phyloP scores from a whole-genome alignment of 768 basidiomycete species.

The Lentinula detonsa region DNA sequence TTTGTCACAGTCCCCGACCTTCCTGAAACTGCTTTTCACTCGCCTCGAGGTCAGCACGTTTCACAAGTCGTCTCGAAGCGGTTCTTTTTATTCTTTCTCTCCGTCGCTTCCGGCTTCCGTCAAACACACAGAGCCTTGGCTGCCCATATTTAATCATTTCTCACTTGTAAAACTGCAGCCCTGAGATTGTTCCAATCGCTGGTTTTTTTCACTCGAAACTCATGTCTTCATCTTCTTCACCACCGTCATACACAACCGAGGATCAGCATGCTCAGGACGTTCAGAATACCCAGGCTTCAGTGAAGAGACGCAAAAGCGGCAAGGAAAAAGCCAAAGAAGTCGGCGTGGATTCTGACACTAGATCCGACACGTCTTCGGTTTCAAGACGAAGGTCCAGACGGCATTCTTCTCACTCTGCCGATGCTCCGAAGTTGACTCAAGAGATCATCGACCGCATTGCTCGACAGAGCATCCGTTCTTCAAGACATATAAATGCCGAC shows the following conservation, averaged over 20 bases:
- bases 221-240: slow-evolving; percentile 7
- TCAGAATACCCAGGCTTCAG: not conserved
- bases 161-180: not conserved
- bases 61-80: not conserved
- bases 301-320: not conserved
- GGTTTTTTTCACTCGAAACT: not conserved
- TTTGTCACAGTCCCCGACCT: not conserved
- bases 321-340: slow-evolving; percentile 3
- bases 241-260: slow-evolving; percentile 2
- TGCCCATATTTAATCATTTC: slow-evolving; percentile 1
- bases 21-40: slow-evolving; percentile 2
- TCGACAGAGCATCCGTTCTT: slow-evolving; percentile 1
- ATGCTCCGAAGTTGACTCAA: not conserved
- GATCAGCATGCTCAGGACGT: not conserved
- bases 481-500: slow-evolving; percentile 1
- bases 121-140: not conserved
- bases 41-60: slow-evolving; percentile 5
- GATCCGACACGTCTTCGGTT: not conserved
- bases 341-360: not conserved
- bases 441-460: slow-evolving; percentile 3
- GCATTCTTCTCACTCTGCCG: not conserved
- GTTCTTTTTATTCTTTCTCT: not conserved
- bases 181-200: not conserved
- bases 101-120: slow-evolving; percentile 1
- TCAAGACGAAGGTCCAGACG: slow-evolving; percentile 1